A percentile compares a stretch with the other conserved stretches of the same genome.
Conservation (phyloP, 2,329 filamentous ascomycete genomes). For the Sordariomycetes sp. region DNA sequence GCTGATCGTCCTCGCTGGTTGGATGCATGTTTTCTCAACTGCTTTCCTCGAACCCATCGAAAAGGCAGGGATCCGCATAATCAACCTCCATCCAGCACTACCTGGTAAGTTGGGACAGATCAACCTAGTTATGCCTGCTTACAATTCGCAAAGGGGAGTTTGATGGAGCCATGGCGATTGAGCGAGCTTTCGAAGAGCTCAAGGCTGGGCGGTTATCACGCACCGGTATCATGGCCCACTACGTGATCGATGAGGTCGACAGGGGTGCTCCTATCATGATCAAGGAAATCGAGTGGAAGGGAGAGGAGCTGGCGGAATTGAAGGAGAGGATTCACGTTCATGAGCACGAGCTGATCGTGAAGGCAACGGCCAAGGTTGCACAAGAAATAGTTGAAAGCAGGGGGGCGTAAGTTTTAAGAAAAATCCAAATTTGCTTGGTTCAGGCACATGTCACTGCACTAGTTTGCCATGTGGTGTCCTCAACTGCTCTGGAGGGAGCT, state of each 20-base stretch:
- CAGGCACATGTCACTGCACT: neutral
- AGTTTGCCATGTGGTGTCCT: neutral
- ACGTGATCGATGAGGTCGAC: constrained; percentile 75
- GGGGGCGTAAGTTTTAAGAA: neutral
- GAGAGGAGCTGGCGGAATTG: constrained; percentile 56
- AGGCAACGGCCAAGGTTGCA: constrained; percentile 50
- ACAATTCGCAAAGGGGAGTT: constrained; percentile 47
- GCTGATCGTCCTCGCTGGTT: constrained; percentile 73
- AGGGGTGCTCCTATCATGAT: constrained; percentile 65
- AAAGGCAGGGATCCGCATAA: constrained; percentile 54
- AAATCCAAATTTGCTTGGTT: neutral
- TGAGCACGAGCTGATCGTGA: constrained; percentile 73
- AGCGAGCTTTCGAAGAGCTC: constrained; percentile 68
- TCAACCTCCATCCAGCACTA: constrained; percentile 67
- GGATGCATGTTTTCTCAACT: constrained; percentile 74
- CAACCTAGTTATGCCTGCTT: constrained; percentile 1
- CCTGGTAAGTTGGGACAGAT: neutral
- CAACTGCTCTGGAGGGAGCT: too few species aligned
- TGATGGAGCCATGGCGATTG: constrained; percentile 70
- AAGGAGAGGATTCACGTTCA: constrained; percentile 64
- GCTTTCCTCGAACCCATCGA: constrained; percentile 62
- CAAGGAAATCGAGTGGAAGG: constrained; percentile 57
- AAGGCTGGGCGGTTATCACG: constrained; percentile 51
- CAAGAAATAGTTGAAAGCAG: constrained; percentile 22
- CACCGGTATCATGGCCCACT: constrained; percentile 86